Evolutionary conservation across 306 rosid genomes (phyloP), one percentile per base, ranked within the genome.

Genomic region (Ceratonia siliqua): DNA sequence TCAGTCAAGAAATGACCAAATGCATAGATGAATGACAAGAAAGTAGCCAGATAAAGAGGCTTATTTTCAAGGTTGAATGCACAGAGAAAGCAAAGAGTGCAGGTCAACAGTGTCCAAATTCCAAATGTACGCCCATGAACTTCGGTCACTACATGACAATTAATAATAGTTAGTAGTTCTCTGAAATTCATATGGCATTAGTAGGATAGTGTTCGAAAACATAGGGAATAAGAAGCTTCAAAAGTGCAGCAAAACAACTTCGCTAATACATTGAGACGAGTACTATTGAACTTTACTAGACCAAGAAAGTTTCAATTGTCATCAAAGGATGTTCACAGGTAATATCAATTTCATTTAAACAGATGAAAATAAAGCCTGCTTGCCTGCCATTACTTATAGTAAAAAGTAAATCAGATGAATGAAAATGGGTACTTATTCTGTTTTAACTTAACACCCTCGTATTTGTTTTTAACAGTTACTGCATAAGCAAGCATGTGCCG

Each of bases 91-190:
- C 97, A 94, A 54, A 94, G 99, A 13, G 97, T 94, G 88, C 97
- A 92, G 68, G 97, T 92, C 75, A 92, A 76, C 62, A 94, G 88
- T 6, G 97, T 89, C 99, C 99, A 94, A 28, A 89, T 84, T 61
- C 97, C 96, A 82, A 94, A 92, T 70, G 99, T 92, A 68, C 96
- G 91, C 63, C 99, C 99, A 79, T 94, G 99, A 89, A 88, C 89
- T 83, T 94, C 99, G 68, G 91, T 84, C 99, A 92, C 99, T 92
- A 36, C 59, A 49, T 15, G 36, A 38, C 6, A 53, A 36, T 55
- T 4, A 48, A 68, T 32, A 14, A 52, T 10, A 22, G 3, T 14
- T 24, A 38, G 54, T 41, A 71, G 65, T 38, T 49, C 27, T 55
- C 62, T 2, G 62, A 33, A 20, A 49, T 7, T 67, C 73, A 15